A percentile compares a stretch with the other conserved stretches of the same genome.
These are phyloP conservation scores for Fusarium sublunatum DNA, from an alignment of 2,329 filamentous ascomycete species.

Conservation along the genomic window DNA sequence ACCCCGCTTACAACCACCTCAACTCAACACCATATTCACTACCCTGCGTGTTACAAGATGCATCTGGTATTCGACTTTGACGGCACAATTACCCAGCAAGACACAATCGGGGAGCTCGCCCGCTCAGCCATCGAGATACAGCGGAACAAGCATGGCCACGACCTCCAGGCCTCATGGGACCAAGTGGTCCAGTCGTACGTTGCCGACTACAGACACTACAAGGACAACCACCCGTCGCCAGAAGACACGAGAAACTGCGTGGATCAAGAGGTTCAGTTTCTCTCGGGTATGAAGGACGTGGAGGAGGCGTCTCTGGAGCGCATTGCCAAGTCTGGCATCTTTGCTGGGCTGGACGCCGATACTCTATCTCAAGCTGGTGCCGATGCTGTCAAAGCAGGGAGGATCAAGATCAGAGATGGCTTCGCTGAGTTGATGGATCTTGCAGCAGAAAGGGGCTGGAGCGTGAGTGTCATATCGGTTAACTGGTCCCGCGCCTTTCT, in stretches of 20 bases:
- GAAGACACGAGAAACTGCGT: slow-evolving; percentile 51
- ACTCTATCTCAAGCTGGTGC: slow-evolving; percentile 54
- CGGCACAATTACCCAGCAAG: slow-evolving; percentile 66
- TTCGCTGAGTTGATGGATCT: slow-evolving; percentile 51
- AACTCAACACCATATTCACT: background rate
- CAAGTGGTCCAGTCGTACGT: slow-evolving; percentile 59
- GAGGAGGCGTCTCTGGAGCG: slow-evolving; percentile 60
- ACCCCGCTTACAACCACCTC: slow-evolving; percentile 7
- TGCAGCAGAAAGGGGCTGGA: slow-evolving; percentile 50
- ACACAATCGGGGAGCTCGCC: slow-evolving; percentile 64
- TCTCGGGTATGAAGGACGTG: slow-evolving; percentile 56
- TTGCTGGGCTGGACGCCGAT: slow-evolving; percentile 52
- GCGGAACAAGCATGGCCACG: slow-evolving; percentile 40
- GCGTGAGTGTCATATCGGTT: slow-evolving; percentile 60
- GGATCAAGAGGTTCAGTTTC: slow-evolving; percentile 56
- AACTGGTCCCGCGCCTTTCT: slow-evolving; percentile 65
- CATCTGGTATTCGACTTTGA: slow-evolving; percentile 69
- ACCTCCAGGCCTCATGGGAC: slow-evolving; percentile 57
- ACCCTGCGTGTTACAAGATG: slow-evolving; percentile 45
- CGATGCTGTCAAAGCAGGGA: slow-evolving; percentile 49
- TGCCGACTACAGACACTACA: slow-evolving; percentile 55
- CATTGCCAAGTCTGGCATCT: slow-evolving; percentile 58
- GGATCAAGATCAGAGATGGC: slow-evolving; percentile 54
- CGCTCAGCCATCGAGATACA: slow-evolving; percentile 55
- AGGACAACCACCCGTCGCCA: slow-evolving; percentile 48